Evolutionary conservation across 805 yeast species (phyloP).

Genomic region (Naumovozyma castellii): DNA sequence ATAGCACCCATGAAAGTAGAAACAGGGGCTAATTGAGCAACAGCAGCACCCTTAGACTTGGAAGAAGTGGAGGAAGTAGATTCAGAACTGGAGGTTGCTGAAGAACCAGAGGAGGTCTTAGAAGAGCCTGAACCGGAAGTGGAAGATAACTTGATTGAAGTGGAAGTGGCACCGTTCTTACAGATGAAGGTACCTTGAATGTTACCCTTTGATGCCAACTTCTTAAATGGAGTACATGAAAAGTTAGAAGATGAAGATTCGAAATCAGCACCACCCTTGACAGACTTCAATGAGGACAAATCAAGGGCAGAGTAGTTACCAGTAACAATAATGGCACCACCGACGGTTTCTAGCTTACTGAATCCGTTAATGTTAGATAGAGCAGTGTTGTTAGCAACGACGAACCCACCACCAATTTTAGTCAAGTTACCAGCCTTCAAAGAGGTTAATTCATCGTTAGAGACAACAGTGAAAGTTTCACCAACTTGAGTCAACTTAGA

Average conservation of each 20-base stretch:
- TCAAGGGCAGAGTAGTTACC: constrained; percentile 80
- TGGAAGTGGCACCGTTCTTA: constrained; percentile 47
- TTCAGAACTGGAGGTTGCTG: constrained; percentile 22
- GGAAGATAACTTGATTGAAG: constrained; percentile 21
- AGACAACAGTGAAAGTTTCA: constrained; percentile 65
- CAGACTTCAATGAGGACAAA: constrained; percentile 62
- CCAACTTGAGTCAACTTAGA: constrained; percentile 56
- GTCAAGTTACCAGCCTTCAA: constrained; percentile 62
- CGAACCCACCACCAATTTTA: constrained; percentile 86
- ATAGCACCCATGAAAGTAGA: constrained; percentile 40
- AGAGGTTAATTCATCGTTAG: constrained; percentile 64
- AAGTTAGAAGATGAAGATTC: constrained; percentile 62
- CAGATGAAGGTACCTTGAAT: constrained; percentile 87
- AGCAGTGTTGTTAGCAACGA: constrained; percentile 72
- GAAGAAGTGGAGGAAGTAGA: constrained; percentile 12
- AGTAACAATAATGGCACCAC: constrained; percentile 76
- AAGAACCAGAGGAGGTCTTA: constrained; percentile 32
- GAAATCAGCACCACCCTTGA: constrained; percentile 86
- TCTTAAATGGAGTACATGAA: constrained; percentile 70
- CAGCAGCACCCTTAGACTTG: constrained; percentile 30
- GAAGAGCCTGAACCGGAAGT: constrained; percentile 11
- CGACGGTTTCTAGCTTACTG: constrained; percentile 60
- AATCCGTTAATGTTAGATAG: constrained; percentile 63
- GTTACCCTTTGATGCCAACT: constrained; percentile 64
- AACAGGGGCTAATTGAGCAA: constrained; percentile 25